Conservation (phyloP, 306 rosid species). For the Prunus fruticosa region DNA sequence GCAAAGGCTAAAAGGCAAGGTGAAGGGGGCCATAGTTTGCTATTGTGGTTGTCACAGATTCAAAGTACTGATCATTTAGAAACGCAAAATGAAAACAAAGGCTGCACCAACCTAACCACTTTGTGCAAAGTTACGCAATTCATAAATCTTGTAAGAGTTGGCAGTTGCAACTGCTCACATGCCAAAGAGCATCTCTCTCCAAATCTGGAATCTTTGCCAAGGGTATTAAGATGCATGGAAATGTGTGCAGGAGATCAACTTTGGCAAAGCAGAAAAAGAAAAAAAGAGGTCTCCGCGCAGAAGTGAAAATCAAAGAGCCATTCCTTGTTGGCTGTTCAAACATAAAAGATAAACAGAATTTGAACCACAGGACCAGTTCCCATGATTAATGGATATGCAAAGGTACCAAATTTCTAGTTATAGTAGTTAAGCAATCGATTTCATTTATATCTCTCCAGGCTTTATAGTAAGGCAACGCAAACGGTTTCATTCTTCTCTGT, state of each 20-base stretch:
- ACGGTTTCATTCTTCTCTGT: constrained; percentile 13
- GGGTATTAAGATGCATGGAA: neutral
- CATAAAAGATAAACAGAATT: too few relatives aligned
- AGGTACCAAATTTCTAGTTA: neutral
- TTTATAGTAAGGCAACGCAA: constrained; percentile 14
- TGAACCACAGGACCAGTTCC: too few relatives aligned
- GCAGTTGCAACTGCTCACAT: constrained; percentile 53
- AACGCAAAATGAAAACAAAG: constrained; percentile 21
- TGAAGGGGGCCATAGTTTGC: constrained; percentile 3
- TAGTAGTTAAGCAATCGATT: constrained; percentile 22
- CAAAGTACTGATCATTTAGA: neutral
- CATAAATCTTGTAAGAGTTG: constrained; percentile 1
- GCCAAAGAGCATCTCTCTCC: constrained; percentile 30
- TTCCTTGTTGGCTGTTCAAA: too few relatives aligned
- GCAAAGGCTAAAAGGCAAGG: neutral
- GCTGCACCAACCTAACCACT: constrained; percentile 31
- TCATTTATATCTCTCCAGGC: constrained; percentile 2
- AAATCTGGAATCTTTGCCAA: neutral
- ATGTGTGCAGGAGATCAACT: neutral
- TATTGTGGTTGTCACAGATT: too few relatives aligned
- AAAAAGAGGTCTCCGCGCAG: too few relatives aligned
- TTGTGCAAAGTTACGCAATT: constrained; percentile 30
- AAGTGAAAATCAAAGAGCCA: neutral
- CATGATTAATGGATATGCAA: too few relatives aligned
- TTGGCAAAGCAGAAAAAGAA: neutral